phyloP scores from a whole-genome alignment of 2,329 filamentous ascomycete genomes.

The Chaetomiaceae sp. region DNA sequence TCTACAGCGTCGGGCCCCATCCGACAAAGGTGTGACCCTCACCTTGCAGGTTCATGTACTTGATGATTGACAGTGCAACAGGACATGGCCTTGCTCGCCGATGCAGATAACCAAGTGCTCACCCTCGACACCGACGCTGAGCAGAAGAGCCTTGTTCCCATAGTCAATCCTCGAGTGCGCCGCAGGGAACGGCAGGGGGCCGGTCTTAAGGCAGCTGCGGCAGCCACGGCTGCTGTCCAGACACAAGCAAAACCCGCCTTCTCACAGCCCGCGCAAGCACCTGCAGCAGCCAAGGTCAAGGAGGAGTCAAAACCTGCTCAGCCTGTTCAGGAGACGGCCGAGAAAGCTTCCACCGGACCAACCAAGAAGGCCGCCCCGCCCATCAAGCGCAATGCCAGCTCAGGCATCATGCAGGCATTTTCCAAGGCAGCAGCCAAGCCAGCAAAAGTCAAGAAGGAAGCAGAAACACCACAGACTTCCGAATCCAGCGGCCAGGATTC shows the following conservation, averaged over 20 bases:
- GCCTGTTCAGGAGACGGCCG: slow-evolving; percentile 33
- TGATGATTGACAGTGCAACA: slow-evolving; percentile 19
- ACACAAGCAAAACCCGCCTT: slow-evolving; percentile 25
- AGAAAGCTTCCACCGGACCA: slow-evolving; percentile 30
- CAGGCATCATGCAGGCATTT: slow-evolving; percentile 73
- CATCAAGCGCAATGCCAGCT: slow-evolving; percentile 51
- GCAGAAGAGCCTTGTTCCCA: slow-evolving; percentile 58
- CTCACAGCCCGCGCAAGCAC: slow-evolving; percentile 22
- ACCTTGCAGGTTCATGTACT: too few relatives aligned
- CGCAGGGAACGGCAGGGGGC: slow-evolving; percentile 42
- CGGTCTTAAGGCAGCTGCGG: slow-evolving; percentile 27
- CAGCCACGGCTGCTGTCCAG: slow-evolving; percentile 28
- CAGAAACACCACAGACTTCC: slow-evolving; percentile 31
- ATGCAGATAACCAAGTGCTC: slow-evolving; percentile 61
- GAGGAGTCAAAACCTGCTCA: slow-evolving; percentile 35
- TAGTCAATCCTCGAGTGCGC: slow-evolving; percentile 66
- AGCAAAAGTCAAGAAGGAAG: slow-evolving; percentile 47
- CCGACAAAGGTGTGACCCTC: slow-evolving; percentile 53
- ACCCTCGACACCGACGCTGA: slow-evolving; percentile 34
- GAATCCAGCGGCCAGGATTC: slow-evolving; percentile 44
- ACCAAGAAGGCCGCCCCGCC: slow-evolving; percentile 38
- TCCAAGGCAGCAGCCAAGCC: slow-evolving; percentile 55
- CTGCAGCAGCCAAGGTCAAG: slow-evolving; percentile 29
- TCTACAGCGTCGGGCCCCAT: slow-evolving; percentile 78
- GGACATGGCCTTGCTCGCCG: slow-evolving; percentile 66